phyloP scores from a whole-genome alignment of 805 yeast genomes.

The Yamadazyma takamatsuzukensis region DNA sequence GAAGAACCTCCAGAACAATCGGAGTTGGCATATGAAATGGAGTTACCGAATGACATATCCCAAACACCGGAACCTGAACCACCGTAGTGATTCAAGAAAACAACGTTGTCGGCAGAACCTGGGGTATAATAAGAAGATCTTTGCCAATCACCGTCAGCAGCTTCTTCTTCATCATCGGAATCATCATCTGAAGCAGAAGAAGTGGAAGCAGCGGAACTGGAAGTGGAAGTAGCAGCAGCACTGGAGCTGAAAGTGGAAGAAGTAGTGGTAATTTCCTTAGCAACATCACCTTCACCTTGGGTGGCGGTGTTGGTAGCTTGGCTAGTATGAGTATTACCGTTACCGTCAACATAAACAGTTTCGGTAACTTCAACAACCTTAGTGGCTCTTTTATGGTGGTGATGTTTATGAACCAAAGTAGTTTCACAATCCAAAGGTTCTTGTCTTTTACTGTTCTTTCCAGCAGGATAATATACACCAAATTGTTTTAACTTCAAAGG shows the following conservation, averaged over 20 bases:
- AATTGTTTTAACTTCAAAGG: conserved; percentile 77
- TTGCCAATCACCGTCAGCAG: conserved; percentile 58
- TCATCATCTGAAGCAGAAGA: conserved; percentile 34
- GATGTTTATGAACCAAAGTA: conserved; percentile 43
- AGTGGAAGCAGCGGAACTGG: conserved; percentile 19
- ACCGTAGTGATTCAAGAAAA: conserved; percentile 86
- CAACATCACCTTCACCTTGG: conserved; percentile 18
- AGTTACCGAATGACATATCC: conserved; percentile 86
- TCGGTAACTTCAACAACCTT: conserved; percentile 71
- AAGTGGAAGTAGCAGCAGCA: conserved; percentile 18
- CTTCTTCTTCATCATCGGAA: conserved; percentile 32
- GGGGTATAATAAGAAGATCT: conserved; percentile 75
- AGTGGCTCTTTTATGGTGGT: conserved; percentile 58
- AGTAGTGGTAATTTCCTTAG: conserved; percentile 16
- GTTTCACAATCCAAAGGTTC: conserved; percentile 40
- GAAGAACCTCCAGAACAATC: conserved; percentile 76
- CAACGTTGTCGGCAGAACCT: conserved; percentile 66
- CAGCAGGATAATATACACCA: conserved; percentile 80
- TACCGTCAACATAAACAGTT: conserved; percentile 64
- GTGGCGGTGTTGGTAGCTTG: conserved; percentile 18
- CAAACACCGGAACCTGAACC: conserved; percentile 89
- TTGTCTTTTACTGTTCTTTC: conserved; percentile 38
- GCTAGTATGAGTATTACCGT: conserved; percentile 42
- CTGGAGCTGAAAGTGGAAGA: conserved; percentile 23
- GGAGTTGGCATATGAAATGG: conserved; percentile 76